Conservation (phyloP, 1,284 basidiomycete species). For the Fomitopsis betulina region DNA sequence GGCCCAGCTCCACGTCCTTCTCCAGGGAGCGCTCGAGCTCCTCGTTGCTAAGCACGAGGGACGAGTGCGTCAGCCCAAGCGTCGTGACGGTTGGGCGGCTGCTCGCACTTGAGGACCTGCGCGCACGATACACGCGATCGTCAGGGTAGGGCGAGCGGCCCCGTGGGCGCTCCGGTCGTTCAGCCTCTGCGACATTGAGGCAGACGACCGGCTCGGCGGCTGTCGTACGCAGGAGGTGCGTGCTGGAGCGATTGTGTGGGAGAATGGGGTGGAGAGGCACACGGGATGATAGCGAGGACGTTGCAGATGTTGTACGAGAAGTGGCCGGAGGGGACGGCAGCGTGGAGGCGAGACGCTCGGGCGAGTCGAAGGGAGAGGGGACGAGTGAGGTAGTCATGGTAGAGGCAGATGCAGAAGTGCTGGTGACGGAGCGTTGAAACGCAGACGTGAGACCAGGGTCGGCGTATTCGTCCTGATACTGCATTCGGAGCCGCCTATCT, state of each 20-base stretch:
- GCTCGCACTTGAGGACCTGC: conserved; percentile 13
- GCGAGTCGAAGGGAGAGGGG: background rate
- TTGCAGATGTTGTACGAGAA: background rate
- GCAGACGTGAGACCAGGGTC: conserved; percentile 8
- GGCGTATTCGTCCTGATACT: background rate
- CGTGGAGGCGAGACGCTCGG: background rate
- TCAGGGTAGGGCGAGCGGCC: conserved; percentile 11
- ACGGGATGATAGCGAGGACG: background rate
- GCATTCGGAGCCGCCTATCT: background rate
- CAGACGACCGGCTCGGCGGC: conserved; percentile 18
- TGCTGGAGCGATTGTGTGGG: background rate
- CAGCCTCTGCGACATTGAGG: conserved; percentile 14
- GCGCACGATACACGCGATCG: background rate
- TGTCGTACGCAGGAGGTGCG: conserved; percentile 1
- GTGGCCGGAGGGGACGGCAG: background rate
- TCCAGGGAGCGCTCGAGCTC: conserved; percentile 19
- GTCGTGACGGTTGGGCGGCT: conserved; percentile 13
- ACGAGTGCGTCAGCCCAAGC: conserved; percentile 6
- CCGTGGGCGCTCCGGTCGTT: conserved; percentile 5
- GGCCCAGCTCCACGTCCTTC: conserved; percentile 4
- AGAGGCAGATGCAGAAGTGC: conserved; percentile 1
- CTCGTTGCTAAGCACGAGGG: conserved; percentile 16
- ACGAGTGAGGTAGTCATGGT: background rate
- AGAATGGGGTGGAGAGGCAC: background rate
- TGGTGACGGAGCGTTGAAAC: conserved; percentile 3